Evolutionary conservation across 2,329 filamentous ascomycete genomes (phyloP).

Genomic region (Myrmaecium sp.): DNA sequence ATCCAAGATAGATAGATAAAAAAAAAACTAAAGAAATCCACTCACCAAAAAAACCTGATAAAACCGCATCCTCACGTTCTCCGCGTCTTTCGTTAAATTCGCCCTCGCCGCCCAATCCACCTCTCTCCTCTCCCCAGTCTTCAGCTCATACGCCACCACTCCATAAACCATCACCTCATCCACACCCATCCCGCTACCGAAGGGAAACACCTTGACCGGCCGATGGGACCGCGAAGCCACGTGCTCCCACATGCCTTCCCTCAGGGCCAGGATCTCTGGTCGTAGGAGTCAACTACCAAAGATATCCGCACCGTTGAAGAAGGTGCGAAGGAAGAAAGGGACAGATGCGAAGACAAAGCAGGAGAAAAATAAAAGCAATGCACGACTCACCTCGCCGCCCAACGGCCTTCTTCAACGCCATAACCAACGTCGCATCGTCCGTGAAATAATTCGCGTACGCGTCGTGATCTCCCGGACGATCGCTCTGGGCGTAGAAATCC

Average conservation of each 20-base stretch:
- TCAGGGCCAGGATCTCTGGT: constrained; percentile 32
- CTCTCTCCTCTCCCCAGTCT: constrained; percentile 28
- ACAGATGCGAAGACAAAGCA: not conserved
- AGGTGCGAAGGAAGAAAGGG: constrained; percentile 1
- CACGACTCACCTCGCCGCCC: constrained; percentile 26
- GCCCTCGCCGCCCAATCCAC: constrained; percentile 40
- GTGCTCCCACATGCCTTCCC: constrained; percentile 37
- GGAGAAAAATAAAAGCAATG: not conserved
- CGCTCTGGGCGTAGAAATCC: constrained; percentile 29
- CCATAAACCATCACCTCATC: constrained; percentile 39
- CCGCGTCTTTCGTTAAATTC: constrained; percentile 33
- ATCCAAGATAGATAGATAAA: too few species aligned
- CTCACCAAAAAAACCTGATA: constrained; percentile 39
- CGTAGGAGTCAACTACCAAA: constrained; percentile 2
- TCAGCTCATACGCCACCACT: constrained; percentile 34
- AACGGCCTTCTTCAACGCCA: constrained; percentile 30
- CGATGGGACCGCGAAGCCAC: constrained; percentile 30
- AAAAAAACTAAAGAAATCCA: constrained; percentile 3
- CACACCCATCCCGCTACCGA: constrained; percentile 25
- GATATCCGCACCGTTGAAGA: too few species aligned
- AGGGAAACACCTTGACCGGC: constrained; percentile 32
- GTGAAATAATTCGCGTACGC: constrained; percentile 32
- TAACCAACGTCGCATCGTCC: constrained; percentile 31
- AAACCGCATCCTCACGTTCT: constrained; percentile 35
- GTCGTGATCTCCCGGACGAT: constrained; percentile 31